Evolutionary conservation across 176 grass and related monocot species (phyloP).

Genomic region (Musa itinerans): DNA sequence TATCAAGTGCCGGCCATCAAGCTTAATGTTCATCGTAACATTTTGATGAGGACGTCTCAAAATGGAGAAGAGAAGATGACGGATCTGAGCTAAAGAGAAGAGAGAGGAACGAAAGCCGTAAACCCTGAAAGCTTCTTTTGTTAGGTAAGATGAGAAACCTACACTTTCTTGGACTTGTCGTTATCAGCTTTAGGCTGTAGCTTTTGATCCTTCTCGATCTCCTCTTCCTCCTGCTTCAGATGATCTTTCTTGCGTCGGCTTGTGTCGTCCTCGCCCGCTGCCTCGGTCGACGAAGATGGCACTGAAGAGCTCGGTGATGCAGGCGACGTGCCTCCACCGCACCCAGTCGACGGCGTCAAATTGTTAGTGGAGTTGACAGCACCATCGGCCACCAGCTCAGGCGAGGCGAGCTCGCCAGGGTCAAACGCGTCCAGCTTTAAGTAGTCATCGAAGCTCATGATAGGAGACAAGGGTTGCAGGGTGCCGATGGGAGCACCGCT

Average conservation of each 20-base stretch:
- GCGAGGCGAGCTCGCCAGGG: neutral
- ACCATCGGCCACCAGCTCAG: neutral
- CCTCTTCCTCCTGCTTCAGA: conserved; percentile 36
- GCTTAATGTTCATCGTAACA: neutral
- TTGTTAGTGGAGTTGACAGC: neutral
- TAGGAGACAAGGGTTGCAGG: neutral
- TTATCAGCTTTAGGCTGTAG: conserved; percentile 15
- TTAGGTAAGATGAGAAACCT: conserved; percentile 56
- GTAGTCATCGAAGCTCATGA: neutral
- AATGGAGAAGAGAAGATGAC: neutral
- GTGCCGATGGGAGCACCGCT: conserved; percentile 3
- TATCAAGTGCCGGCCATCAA: neutral
- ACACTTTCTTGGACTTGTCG: conserved; percentile 66
- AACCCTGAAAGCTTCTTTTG: conserved; percentile 33
- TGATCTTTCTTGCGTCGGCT: conserved; percentile 23
- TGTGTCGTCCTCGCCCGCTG: conserved; percentile 38
- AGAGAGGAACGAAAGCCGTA: neutral
- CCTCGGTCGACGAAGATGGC: conserved; percentile 67
- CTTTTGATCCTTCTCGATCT: conserved; percentile 33
- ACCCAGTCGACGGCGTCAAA: neutral
- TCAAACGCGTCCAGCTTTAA: neutral
- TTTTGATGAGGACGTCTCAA: neutral
- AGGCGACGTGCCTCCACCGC: conserved; percentile 10
- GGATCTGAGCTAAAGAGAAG: neutral
- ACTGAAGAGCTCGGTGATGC: conserved; percentile 69